Evolutionary conservation across 2,329 filamentous ascomycete genomes (phyloP), one percentile per base, ranked within the genome.

Genomic region (Penicillium sp.): DNA sequence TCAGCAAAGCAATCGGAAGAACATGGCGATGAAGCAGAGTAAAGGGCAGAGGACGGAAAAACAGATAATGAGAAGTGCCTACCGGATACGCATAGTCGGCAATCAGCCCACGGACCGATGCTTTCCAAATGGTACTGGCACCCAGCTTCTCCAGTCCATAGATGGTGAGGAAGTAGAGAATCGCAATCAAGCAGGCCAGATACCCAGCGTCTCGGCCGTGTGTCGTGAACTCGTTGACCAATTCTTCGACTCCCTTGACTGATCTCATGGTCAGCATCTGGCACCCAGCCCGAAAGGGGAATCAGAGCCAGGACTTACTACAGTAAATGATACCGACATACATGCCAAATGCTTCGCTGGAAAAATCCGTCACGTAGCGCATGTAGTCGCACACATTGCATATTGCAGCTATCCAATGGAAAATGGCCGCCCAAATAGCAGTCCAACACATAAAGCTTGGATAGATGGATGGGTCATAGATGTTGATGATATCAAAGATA

Each of bases 321-420:
- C 84, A 81, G 60, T 86, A 86, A 51, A 86, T 85, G 56, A 85
- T 85, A 11, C 82, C 84, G 7, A 86, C 83, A 68, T 86, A 86
- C 67, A 83, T 78, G 51, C 82, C 83, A 60, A 86, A 86, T 0
- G 79, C 76, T 61, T 85, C 80, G 57, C 80, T 83, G 0, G 82
- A 84, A 63, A 86, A 86, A 60, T 85, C 83, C 2, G 84, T 86
- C 31, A 86, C 83, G 65, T 85, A 86, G 6, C 83, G 80, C 84
- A 86, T 85, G 67, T 85, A 86, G 67, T 86, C 83, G 68, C 83
- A 85, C 45, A 78, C 73, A 62, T 86, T 86, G 57, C 79, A 80
- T 26, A 84, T 72, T 0, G 83, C 80, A 6, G 82, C 79, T 7
- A 85, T 75, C 84, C 84, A 87, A 67, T 88, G 85, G 48, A 84